phyloP scores from a whole-genome alignment of 805 yeast genomes.

The Hanseniaspora mollemarum region DNA sequence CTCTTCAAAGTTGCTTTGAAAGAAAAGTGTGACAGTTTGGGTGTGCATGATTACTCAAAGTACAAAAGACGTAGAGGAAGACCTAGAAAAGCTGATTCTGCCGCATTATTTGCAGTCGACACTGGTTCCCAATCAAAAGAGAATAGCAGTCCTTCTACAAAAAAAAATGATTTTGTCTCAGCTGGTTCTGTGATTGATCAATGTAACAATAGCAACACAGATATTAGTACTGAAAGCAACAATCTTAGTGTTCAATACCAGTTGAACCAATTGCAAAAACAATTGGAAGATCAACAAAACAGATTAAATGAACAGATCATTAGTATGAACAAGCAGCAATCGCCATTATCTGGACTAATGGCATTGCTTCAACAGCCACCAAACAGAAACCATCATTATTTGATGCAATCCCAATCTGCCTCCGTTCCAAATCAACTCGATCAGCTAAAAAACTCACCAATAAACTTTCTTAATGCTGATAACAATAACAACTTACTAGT shows the following conservation, averaged over 20 bases:
- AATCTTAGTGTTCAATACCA: constrained; percentile 2
- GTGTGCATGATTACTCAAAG: constrained; percentile 9
- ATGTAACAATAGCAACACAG: neutral
- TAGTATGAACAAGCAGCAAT: neutral
- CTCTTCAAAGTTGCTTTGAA: constrained; percentile 10
- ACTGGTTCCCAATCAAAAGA: neutral
- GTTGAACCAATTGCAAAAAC: constrained; percentile 8
- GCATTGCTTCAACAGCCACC: neutral
- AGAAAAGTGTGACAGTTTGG: constrained; percentile 8
- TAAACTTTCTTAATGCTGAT: neutral
- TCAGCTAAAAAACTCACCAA: neutral
- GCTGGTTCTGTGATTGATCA: constrained; percentile 6
- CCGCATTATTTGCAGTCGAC: no score
- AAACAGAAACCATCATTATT: neutral
- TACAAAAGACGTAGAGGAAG: constrained; percentile 14
- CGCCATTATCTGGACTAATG: neutral
- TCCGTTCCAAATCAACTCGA: neutral
- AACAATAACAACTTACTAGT: neutral
- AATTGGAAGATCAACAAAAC: constrained; percentile 3
- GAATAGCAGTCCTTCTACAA: neutral
- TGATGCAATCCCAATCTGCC: neutral
- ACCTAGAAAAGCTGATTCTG: constrained; percentile 6
- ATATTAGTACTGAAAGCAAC: no score
- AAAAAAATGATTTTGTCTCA: neutral
- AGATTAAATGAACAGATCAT: constrained; percentile 9